Percentiles rank a stretch among this genome's conserved stretches.
These are phyloP conservation scores for Paracoccidioides lutzii DNA, from an alignment of 2,329 filamentous ascomycete species.

Conservation along the genomic window DNA sequence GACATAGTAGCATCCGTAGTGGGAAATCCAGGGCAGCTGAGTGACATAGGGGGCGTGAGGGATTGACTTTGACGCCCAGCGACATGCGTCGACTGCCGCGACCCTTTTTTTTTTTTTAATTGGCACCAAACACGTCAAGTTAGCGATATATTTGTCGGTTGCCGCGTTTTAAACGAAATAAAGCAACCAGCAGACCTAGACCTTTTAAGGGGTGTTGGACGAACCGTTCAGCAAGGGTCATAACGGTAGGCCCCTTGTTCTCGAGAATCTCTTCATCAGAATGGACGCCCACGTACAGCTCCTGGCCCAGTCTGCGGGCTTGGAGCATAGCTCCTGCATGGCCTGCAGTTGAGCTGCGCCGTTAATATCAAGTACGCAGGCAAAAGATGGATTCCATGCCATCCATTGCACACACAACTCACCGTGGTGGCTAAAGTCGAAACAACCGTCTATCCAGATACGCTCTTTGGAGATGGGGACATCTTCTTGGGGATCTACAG, in stretches of 20 bases:
- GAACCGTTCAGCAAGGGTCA: conserved; percentile 78
- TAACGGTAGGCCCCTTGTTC: conserved; percentile 96
- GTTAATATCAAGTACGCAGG: conserved; percentile 5
- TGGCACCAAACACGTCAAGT: too few relatives aligned
- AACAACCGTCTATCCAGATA: conserved; percentile 98
- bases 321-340: conserved; percentile 96
- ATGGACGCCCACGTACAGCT: conserved; percentile 86
- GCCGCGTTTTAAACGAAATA: too few relatives aligned
- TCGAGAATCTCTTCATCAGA: conserved; percentile 90
- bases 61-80: conserved; percentile 80
- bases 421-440: conserved; percentile 98
- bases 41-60: conserved; percentile 89
- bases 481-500: conserved; percentile 51
- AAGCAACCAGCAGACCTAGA: too few relatives aligned
- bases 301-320: conserved; percentile 76
- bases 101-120: conserved; percentile 42
- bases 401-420: conserved; percentile 14
- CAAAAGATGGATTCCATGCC: neutral
- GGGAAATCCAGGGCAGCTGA: conserved; percentile 79
- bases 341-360: conserved; percentile 38
- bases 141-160: too few relatives aligned
- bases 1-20: conserved; percentile 90
- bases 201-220: too few relatives aligned
- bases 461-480: conserved; percentile 50
- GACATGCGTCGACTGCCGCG: conserved; percentile 83